phyloP scores from a whole-genome alignment of 768 basidiomycete species.

The Naganishia kalamii region DNA sequence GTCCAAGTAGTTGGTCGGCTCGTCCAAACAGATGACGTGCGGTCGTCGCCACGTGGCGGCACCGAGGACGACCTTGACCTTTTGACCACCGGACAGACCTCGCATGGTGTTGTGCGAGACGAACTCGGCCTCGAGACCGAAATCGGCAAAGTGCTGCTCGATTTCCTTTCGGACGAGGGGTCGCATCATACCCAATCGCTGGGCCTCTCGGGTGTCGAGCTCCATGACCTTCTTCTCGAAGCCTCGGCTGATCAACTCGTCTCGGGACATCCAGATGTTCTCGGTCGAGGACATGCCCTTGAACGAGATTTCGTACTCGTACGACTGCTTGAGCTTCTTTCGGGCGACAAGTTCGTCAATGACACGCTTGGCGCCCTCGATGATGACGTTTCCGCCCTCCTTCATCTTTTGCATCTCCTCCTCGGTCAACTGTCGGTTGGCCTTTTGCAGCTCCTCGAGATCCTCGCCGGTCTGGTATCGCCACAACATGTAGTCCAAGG shows the following conservation, averaged over 20 bases:
- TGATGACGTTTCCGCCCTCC: slow-evolving; percentile 74
- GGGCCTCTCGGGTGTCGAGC: slow-evolving; percentile 94
- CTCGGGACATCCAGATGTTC: slow-evolving; percentile 96
- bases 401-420: slow-evolving; percentile 94
- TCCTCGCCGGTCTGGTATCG: slow-evolving; percentile 99
- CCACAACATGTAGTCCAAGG: slow-evolving; percentile 99
- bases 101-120: slow-evolving; percentile 99
- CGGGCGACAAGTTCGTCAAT: slow-evolving; percentile 86
- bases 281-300: slow-evolving; percentile 91
- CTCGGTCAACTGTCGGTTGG: slow-evolving; percentile 73
- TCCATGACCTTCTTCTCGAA: slow-evolving; percentile 99
- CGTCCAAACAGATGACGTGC: slow-evolving; percentile 93
- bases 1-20: slow-evolving; percentile 99
- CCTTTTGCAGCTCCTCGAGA: slow-evolving; percentile 92
- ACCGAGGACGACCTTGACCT: slow-evolving; percentile 98
- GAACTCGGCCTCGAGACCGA: slow-evolving; percentile 98
- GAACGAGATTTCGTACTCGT: slow-evolving; percentile 97
- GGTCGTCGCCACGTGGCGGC: slow-evolving; percentile 99
- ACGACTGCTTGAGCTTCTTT: slow-evolving; percentile 99
- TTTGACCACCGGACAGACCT: slow-evolving; percentile 96
- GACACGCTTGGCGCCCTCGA: slow-evolving; percentile 88
- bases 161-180: slow-evolving; percentile 98
- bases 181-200: slow-evolving; percentile 86
- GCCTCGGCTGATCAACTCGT: slow-evolving; percentile 94
- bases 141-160: slow-evolving; percentile 98